A percentile compares a stretch with the other conserved stretches of the same genome.
These are phyloP conservation scores for Phaeosphaeria sp. DNA, from an alignment of 2,329 filamentous ascomycete genomes.

Conservation along the genomic window DNA sequence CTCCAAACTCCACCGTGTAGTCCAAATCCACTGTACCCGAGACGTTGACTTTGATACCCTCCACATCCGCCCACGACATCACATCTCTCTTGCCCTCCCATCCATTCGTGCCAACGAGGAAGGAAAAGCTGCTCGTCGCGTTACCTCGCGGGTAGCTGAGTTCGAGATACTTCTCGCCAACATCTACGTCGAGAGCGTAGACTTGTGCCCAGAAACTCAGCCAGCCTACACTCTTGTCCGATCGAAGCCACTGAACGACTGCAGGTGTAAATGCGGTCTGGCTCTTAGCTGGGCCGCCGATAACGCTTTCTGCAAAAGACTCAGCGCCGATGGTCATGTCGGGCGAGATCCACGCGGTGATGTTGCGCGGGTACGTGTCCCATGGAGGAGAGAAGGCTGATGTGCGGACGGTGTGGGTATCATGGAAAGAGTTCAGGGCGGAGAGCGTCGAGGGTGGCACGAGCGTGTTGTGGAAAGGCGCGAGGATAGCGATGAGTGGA, in stretches of 20 bases:
- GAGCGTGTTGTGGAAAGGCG: slow-evolving; percentile 57
- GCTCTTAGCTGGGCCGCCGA: slow-evolving; percentile 62
- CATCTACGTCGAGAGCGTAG: slow-evolving; percentile 26
- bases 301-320: slow-evolving; percentile 61
- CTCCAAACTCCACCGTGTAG: slow-evolving; percentile 54
- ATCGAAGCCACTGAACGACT: slow-evolving; percentile 63
- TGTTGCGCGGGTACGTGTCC: slow-evolving; percentile 63
- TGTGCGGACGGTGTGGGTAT: slow-evolving; percentile 60
- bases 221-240: slow-evolving; percentile 38
- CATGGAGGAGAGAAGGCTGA: slow-evolving; percentile 65
- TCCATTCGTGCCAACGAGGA: slow-evolving; percentile 58
- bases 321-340: slow-evolving; percentile 67
- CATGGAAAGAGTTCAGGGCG: slow-evolving; percentile 56
- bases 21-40: slow-evolving; percentile 53
- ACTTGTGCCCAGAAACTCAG: slow-evolving; percentile 38
- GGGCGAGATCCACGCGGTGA: slow-evolving; percentile 63
- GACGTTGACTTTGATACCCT: slow-evolving; percentile 55
- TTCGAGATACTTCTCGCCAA: slow-evolving; percentile 47
- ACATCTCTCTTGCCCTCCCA: slow-evolving; percentile 53
- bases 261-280: slow-evolving; percentile 64
- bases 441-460: slow-evolving; percentile 50
- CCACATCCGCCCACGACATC: slow-evolving; percentile 55
- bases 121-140: slow-evolving; percentile 56
- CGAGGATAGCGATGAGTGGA: slow-evolving; percentile 63
- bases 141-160: slow-evolving; percentile 63